Evolutionary conservation across 2,329 filamentous ascomycete genomes (phyloP).

Genomic region (Penicillium italicum): DNA sequence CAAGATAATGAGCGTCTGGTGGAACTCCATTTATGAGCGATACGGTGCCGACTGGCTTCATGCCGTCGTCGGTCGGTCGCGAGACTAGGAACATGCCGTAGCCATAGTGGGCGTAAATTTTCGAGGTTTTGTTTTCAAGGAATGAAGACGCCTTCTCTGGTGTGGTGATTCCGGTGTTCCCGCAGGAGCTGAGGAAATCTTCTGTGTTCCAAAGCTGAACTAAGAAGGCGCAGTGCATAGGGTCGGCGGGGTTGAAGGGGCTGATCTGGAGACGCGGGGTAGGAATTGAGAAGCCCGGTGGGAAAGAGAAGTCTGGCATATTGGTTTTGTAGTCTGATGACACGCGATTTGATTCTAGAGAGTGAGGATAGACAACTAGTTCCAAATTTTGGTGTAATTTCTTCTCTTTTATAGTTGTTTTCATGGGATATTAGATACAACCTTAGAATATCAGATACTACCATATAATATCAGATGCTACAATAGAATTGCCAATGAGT

Average conservation of each 20-base stretch:
- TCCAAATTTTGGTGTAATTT: too few species aligned
- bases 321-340: background rate
- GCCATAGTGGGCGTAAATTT: slow-evolving; percentile 9
- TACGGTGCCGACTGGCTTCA: slow-evolving; percentile 14
- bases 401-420: background rate
- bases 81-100: slow-evolving; percentile 13
- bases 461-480: background rate
- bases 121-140: slow-evolving; percentile 1
- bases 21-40: slow-evolving; percentile 19
- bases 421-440: background rate
- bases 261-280: slow-evolving; percentile 19
- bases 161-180: slow-evolving; percentile 10
- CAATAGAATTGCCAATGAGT: background rate
- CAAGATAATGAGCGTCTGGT: slow-evolving; percentile 11
- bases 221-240: slow-evolving; percentile 16
- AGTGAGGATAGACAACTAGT: background rate
- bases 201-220: slow-evolving; percentile 20
- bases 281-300: slow-evolving; percentile 6
- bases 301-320: slow-evolving; percentile 7
- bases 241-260: slow-evolving; percentile 12
- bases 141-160: slow-evolving; percentile 12
- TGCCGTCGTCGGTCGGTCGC: background rate
- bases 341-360: background rate
- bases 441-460: background rate
- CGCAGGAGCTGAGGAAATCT: slow-evolving; percentile 13